Base-by-base conservation (phyloP, 1,139 yeast genomes). In the Yamadazyma diddensiae region DNA sequence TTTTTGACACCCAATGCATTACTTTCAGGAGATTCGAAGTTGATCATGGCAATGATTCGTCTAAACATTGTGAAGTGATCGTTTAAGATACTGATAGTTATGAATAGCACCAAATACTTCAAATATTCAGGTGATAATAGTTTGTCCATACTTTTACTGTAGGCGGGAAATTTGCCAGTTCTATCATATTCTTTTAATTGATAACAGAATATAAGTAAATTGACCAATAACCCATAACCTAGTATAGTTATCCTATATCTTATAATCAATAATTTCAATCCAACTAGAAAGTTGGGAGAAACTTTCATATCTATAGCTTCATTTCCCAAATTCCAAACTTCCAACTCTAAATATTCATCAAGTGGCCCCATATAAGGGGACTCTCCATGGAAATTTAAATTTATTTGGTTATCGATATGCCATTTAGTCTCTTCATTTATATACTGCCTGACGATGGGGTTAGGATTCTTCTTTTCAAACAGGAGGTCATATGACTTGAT, bases 371-470 rank as follows among this genome's bases (percentile, higher is more conserved):
- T 73, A 51, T 68, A 88, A 1, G 96, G 96, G 0, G 94, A 81
- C 18, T 80, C 70, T n/a, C 86, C 85, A 51, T 85, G 94, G 63
- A 50, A 45, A 62, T 57, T 52, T 26, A 14, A 39, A 34, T 27
- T 55, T 46, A 7, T 51, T 4, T 60, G 55, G 2, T 76, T 46
- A 33, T 78, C 66, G 5, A 80, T 55, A 46, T 79, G 82, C 85
- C 92, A 86, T 55, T 86, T 87, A 0, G 85, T 72, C 53, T 88
- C 96, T 45, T 77, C 79, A n/a, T 67, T 62, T 3, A 77, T 63
- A 59, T 74, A 72, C 54, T 87, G 95, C 34, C 87, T 69, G 3
- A 84, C 55, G 23, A 86, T 65, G 0, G 94, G 82, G n/a, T 72
- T 57, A 45, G 80, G 79, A 7, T 29, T 26, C 5, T 17, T 15